Base-by-base conservation (phyloP, 768 basidiomycete species). In the Fomitopsis pulvina region DNA sequence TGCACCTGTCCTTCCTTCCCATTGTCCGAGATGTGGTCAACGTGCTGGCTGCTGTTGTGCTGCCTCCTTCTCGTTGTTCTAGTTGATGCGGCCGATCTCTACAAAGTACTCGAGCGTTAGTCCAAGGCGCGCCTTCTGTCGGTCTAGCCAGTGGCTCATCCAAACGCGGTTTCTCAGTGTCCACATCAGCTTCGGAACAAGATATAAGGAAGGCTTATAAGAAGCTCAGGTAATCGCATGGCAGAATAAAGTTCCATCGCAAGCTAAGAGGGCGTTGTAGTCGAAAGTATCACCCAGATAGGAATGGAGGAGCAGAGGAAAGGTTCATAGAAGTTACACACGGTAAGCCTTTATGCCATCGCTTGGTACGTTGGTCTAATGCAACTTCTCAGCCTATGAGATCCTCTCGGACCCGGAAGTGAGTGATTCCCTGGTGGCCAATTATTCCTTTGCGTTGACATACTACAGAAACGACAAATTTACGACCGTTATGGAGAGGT, bases 401-500 rank as follows among this genome's bases (percentile, higher is more conserved):
- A 80, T 95, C n/a, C 75, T 99, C 25, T 93, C 92, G 6, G 92
- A 97, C 63, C 47, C 78, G 1, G 80, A 81, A 56, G 91, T 92
- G 56, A 58, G 81, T 14, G 34, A 16, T 6, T 58, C 24, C 1
- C 16, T 5, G 6, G 27, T 27, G 16, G 11, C 28, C 4, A 4
- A 41, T 11, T 38, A 22, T n/a, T 8, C 45, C 32, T 18, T 11
- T 28, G 16, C 47, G 22, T 25, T 12, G 2, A 44, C 51, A 30
- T n/a, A n/a, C 24, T 39, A 24, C 63, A 94, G 87, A 95, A 92
- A 85, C 84, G 89, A 26, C 77, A 81, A 71, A 89, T 95, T 54
- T 99, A 97, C 66, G 96, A 98, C 66, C 78, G 85, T 51, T 85
- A 93, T 70, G 95, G 95, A 53, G 92, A 94, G 73, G 85, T 85